Evolutionary conservation across 2,329 filamentous ascomycete genomes (phyloP), one percentile per base, ranked within the genome.

Genomic region (Colletotrichum eleusines): DNA sequence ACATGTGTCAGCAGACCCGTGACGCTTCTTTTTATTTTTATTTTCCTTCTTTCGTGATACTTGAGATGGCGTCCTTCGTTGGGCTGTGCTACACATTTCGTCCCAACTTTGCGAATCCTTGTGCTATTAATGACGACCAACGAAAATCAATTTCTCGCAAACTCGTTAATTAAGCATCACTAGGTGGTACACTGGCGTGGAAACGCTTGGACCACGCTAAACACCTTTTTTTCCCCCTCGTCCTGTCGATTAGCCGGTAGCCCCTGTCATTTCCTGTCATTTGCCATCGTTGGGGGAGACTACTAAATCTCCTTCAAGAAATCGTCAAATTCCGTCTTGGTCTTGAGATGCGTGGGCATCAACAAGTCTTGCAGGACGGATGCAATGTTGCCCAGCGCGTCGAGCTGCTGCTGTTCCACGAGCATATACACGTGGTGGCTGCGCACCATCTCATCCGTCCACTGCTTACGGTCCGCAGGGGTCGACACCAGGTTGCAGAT

Each of bases 401-500:
- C 69, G 26, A 72, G 59, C 48, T 72, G 64, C 7, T 62, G 55
- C 23, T 69, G 63, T 8, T 69, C 65, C 4, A 72, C 38, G 12
- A 72, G 60, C 65, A 72, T 69, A 33, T 48, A 63, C 1, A 54
- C 53, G 16, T 69, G 50, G 38, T 72, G 69, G 12, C 40, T 23
- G 33, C 44, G 66, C 16, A 72, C 23, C 69, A 72, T 72, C 16
- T 72, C 50, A 5, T 48, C 65, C 14, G 59, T 69, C 69, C 69
- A 72, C 18, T 31, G 53, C 2, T 61, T 40, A 18, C 50, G 51
- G 33, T 54, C 63, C 38, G 5, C 14, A 3, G 66, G 59, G 35
- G 73, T 71, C 7, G 62, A 57, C n/a, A 78, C 28, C 20, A 74
- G 46, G 16, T 75, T 73, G 26, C 58, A 62, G 9, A 74, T 69